Percentiles rank a stretch among this genome's conserved stretches.
phyloP scores from a whole-genome alignment of 257 asterid genomes.

The Thymus mandschuricus region DNA sequence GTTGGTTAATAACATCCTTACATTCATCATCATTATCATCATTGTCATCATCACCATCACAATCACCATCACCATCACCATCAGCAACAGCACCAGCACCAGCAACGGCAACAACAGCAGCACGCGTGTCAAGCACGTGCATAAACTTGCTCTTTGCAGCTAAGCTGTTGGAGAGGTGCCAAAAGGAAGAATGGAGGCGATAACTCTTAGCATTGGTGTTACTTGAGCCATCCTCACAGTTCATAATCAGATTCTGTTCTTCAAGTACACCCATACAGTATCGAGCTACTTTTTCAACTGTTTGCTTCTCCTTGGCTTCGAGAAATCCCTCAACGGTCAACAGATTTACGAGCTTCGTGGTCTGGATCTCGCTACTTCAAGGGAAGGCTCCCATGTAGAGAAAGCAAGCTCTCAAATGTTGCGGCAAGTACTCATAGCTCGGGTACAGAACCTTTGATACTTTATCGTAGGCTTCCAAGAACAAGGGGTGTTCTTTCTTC shows the following conservation, averaged over 20 bases:
- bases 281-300: background rate
- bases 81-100: too few species aligned
- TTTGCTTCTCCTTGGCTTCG: background rate
- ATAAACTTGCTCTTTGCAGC: slow-evolving; percentile 9
- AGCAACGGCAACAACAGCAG: too few species aligned
- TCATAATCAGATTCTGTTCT: background rate
- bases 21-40: background rate
- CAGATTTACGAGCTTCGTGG: background rate
- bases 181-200: slow-evolving; percentile 8
- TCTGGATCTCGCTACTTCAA: background rate
- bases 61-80: too few species aligned
- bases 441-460: slow-evolving; percentile 4
- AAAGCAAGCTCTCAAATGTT: background rate
- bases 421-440: slow-evolving; percentile 31
- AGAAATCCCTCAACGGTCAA: slow-evolving; percentile 24
- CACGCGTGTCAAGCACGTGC: background rate
- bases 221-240: background rate
- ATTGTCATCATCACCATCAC: too few species aligned
- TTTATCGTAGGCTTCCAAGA: slow-evolving; percentile 5
- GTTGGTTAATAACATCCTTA: background rate
- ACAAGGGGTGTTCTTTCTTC: background rate
- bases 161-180: background rate
- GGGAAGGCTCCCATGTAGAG: background rate
- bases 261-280: background rate
- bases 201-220: background rate